Evolutionary conservation across 2,329 filamentous ascomycete genomes (phyloP).

Genomic region (Aspergillus cejpii): DNA sequence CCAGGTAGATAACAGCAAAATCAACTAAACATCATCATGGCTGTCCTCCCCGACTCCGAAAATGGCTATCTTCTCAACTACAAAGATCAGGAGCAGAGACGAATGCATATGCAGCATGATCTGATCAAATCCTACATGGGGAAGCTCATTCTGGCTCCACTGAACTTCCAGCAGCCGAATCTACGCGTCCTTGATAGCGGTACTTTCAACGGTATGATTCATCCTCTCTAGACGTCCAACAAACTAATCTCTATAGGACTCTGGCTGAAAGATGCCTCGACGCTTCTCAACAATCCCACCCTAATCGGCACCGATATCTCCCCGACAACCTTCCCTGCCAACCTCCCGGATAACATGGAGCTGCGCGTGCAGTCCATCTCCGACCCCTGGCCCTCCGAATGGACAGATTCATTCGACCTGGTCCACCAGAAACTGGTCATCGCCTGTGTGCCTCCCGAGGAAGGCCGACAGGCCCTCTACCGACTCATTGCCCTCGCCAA

Average conservation of each 20-base stretch:
- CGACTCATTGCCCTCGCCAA: neutral
- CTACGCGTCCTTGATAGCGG: neutral
- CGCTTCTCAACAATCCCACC: neutral
- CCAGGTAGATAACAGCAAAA: too few relatives aligned
- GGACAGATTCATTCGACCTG: neutral
- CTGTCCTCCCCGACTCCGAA: neutral
- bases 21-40: too few relatives aligned
- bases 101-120: neutral
- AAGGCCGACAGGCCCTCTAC: neutral
- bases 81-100: neutral
- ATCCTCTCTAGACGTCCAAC: too few relatives aligned
- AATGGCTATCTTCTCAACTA: neutral
- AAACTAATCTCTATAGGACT: neutral
- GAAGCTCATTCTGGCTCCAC: neutral
- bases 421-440: neutral
- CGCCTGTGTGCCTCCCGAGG: neutral
- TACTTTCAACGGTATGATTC: neutral
- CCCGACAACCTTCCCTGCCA: neutral
- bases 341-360: neutral
- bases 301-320: neutral
- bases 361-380: neutral
- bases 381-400: neutral
- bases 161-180: neutral
- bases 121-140: neutral
- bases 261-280: neutral